Conservation (phyloP, 176 grass and related monocot species). For the Carex parvula region DNA sequence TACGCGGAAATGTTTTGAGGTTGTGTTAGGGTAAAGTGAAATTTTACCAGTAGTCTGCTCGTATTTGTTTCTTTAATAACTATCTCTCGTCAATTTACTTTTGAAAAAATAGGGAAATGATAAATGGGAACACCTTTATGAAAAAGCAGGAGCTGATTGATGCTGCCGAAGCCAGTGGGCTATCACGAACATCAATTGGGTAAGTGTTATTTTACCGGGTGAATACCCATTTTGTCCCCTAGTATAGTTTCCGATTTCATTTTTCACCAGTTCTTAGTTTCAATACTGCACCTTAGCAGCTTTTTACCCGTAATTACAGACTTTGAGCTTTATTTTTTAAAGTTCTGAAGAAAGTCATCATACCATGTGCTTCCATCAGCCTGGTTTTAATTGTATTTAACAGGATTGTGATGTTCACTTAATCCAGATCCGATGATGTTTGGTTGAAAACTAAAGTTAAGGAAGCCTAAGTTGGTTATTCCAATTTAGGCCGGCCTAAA, state of each 20-base stretch:
- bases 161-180: constrained; percentile 73
- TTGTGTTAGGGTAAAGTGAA: constrained; percentile 7
- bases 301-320: not conserved
- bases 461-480: too few species aligned
- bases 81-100: not conserved
- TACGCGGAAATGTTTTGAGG: not conserved
- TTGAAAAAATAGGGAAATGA: constrained; percentile 41
- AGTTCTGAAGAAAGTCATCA: not conserved
- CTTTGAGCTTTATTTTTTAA: not conserved
- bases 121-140: constrained; percentile 50
- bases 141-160: constrained; percentile 86
- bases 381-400: constrained; percentile 15
- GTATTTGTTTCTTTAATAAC: not conserved
- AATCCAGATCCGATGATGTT: not conserved
- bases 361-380: not conserved
- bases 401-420: not conserved
- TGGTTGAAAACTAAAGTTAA: too few species aligned
- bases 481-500: too few species aligned
- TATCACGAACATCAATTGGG: constrained; percentile 62
- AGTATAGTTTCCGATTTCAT: constrained; percentile 12
- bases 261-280: not conserved
- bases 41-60: not conserved
- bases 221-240: not conserved
- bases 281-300: not conserved
- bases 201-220: constrained; percentile 26